Evolutionary conservation across 495 filamentous ascomycete species (phyloP).

Genomic region (Penicillium atrosanguineum): DNA sequence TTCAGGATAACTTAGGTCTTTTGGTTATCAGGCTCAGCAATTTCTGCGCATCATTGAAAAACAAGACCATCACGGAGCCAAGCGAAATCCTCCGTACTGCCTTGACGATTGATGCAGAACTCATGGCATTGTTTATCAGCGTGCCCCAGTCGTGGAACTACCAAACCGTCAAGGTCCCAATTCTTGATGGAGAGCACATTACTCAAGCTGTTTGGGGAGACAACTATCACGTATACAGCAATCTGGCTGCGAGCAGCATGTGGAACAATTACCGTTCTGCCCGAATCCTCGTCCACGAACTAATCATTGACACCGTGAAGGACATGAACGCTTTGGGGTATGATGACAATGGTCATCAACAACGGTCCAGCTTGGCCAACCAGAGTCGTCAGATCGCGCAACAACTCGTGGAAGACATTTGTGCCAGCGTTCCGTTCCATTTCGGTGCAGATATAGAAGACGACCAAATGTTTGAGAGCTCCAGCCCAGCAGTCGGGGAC

Average conservation of each 20-base stretch:
- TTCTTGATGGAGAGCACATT: background rate
- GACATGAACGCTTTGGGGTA: background rate
- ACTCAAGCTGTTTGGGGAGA: conserved; percentile 37
- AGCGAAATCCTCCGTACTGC: conserved; percentile 11
- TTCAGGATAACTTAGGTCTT: conserved; percentile 6
- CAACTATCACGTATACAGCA: conserved; percentile 51
- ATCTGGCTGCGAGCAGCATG: conserved; percentile 50
- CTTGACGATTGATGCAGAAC: conserved; percentile 11
- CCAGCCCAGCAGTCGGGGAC: no score
- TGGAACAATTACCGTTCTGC: conserved; percentile 61
- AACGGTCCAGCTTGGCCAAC: background rate
- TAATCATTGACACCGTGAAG: conserved; percentile 9
- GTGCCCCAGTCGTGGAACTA: conserved; percentile 2
- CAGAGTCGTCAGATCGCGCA: conserved; percentile 19
- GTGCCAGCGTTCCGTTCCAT: conserved; percentile 30
- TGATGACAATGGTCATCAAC: background rate
- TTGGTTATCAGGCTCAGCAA: conserved; percentile 3
- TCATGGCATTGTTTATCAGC: conserved; percentile 7
- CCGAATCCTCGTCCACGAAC: conserved; percentile 44
- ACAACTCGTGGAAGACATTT: conserved; percentile 32
- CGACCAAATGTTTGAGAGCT: no score
- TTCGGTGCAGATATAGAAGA: conserved; percentile 17
- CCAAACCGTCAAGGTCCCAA: background rate
- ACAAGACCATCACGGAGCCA: conserved; percentile 6
- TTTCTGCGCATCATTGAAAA: conserved; percentile 12